Conservation (phyloP, 169 alveolate genomes). For the Miamiensis avidus region DNA sequence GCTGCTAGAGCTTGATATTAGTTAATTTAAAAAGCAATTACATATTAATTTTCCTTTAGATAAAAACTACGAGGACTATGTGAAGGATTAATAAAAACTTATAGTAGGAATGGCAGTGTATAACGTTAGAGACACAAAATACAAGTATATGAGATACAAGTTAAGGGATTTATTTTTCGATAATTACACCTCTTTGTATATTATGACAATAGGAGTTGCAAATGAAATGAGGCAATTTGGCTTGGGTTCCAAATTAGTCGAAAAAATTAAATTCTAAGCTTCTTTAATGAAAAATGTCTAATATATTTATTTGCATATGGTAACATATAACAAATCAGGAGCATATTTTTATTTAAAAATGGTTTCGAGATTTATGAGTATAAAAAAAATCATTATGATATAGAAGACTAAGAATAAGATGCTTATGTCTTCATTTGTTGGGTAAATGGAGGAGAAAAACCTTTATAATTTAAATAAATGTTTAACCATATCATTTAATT, state of each 20-base stretch:
- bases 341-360: conserved; percentile 26
- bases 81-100: conserved; percentile 8
- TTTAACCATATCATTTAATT: too few relatives aligned
- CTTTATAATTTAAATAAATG: too few relatives aligned
- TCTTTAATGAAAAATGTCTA: neutral
- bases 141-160: conserved; percentile 7
- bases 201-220: conserved; percentile 31
- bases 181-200: conserved; percentile 6
- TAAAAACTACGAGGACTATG: neutral
- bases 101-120: conserved; percentile 13
- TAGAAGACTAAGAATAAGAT: conserved; percentile 17
- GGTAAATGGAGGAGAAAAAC: conserved; percentile 16
- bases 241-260: conserved; percentile 17
- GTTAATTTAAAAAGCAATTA: too few relatives aligned
- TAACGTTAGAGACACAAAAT: neutral
- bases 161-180: conserved; percentile 10
- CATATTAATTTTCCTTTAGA: neutral
- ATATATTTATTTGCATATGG: conserved; percentile 38
- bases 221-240: conserved; percentile 38
- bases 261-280: conserved; percentile 7
- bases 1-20: too few relatives aligned
- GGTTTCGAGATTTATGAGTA: conserved; percentile 13
- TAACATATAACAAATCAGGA: conserved; percentile 27
- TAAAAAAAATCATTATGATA: conserved; percentile 16
- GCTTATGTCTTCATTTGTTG: conserved; percentile 15